A percentile compares a stretch with the other conserved stretches of the same genome.
Conservation (phyloP, 2,329 filamentous ascomycete genomes). For the Zymoseptoria passerinii region DNA sequence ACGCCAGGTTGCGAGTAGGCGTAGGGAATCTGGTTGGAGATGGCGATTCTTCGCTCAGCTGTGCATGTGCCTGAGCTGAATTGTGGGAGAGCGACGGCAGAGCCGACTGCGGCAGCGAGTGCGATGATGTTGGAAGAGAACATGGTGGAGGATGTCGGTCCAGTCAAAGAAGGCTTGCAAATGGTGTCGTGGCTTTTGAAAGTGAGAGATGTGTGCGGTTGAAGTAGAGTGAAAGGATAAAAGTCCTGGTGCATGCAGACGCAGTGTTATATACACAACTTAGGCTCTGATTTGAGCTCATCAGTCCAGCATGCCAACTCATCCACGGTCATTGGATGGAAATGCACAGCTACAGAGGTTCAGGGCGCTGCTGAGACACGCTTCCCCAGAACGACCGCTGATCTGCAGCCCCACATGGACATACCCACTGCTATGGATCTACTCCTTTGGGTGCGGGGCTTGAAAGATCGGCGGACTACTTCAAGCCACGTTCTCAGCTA, state of each 20-base stretch:
- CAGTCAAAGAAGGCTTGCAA: neutral
- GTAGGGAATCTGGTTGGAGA: slow-evolving; percentile 1
- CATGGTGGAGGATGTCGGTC: neutral
- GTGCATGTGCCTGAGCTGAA: neutral
- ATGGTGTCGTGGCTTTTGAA: neutral
- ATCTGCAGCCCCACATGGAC: neutral
- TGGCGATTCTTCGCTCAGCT: neutral
- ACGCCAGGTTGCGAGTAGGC: slow-evolving; percentile 6
- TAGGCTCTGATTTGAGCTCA: neutral
- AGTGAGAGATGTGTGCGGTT: neutral
- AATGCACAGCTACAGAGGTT: neutral
- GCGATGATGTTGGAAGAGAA: neutral
- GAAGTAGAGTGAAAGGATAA: neutral
- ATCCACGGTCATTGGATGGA: too few relatives aligned
- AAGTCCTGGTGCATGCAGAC: neutral
- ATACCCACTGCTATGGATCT: neutral
- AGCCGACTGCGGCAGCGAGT: neutral
- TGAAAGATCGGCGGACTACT: neutral
- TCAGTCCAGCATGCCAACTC: too few relatives aligned
- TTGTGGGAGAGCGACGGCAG: neutral
- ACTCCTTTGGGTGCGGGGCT: neutral
- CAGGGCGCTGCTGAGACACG: too few relatives aligned
- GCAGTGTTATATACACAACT: neutral
- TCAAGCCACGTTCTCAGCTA: neutral
- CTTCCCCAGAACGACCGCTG: too few relatives aligned